These are phyloP conservation scores for Phytophthora idaei DNA, from an alignment of 352 stramenopile genomes.

Conservation along the genomic window DNA sequence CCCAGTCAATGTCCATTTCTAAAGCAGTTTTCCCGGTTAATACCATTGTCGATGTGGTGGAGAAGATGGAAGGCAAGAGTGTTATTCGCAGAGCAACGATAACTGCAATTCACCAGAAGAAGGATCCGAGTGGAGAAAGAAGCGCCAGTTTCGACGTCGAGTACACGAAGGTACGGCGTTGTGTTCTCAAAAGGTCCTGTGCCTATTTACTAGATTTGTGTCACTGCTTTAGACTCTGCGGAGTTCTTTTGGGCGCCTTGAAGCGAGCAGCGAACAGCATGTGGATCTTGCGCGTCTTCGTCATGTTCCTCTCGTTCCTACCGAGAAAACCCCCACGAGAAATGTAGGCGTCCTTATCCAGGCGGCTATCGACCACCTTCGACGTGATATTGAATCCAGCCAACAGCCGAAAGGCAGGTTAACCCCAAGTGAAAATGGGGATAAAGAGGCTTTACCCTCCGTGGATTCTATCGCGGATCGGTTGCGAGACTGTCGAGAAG, in stretches of 20 bases:
- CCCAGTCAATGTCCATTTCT: slow-evolving; percentile 31
- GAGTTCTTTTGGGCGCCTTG: slow-evolving; percentile 25
- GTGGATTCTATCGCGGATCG: slow-evolving; percentile 49
- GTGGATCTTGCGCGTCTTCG: slow-evolving; percentile 19
- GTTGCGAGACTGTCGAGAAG: slow-evolving; percentile 37
- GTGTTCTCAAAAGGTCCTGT: not conserved
- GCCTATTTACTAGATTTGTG: slow-evolving; percentile 1
- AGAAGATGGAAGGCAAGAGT: slow-evolving; percentile 26
- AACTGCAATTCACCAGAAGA: slow-evolving; percentile 34
- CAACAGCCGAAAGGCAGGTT: not conserved
- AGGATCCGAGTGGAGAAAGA: slow-evolving; percentile 15
- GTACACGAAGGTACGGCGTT: slow-evolving; percentile 40
- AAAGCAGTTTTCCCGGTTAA: slow-evolving; percentile 54
- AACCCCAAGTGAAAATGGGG: not conserved
- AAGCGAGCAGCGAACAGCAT: slow-evolving; percentile 19
- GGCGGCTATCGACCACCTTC: slow-evolving; percentile 37
- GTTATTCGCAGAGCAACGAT: slow-evolving; percentile 40
- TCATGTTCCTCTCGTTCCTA: slow-evolving; percentile 12
- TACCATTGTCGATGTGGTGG: slow-evolving; percentile 38
- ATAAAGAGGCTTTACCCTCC: slow-evolving; percentile 10
- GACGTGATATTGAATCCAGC: slow-evolving; percentile 27
- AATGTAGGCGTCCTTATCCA: slow-evolving; percentile 37
- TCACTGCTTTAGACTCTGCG: slow-evolving; percentile 9
- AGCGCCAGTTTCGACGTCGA: slow-evolving; percentile 51
- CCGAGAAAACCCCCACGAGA: slow-evolving; percentile 19